Evolutionary conservation across 495 filamentous ascomycete species (phyloP), one percentile per base, ranked within the genome.

Genomic region (Podospora tetraspora): DNA sequence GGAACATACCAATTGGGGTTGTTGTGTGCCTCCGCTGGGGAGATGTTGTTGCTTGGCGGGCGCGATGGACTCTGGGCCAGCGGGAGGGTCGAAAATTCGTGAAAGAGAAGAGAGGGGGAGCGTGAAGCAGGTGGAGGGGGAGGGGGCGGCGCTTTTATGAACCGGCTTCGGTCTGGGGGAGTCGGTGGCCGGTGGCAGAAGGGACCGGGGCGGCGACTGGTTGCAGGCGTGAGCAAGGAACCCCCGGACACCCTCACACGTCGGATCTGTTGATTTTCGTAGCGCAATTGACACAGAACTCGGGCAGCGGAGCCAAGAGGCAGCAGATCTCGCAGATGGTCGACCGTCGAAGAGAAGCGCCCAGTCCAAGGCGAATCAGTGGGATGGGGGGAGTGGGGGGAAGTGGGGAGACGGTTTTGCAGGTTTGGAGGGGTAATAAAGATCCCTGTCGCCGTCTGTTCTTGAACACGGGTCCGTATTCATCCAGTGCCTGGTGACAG

Each of bases 1-100:
- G 23, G 13, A 43, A 74, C 76, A 74, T 78, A 78, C 76, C 74
- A 74, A 70, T 73, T 69, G 63, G 57, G 57, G 65, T 72, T 70
- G 56, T 11, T 27, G n/a, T 62, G 66, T 34, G 67, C 70, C 63
- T 71, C 60, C 62, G 60, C 59, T 25, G 59, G 68, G 56, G 66
- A 61, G 57, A 62, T 70, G 62, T 72, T 59, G 52, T 69, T 67
- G 63, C 65, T 71, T 12, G 64, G 52, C 23, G 30, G 22, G 52
- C 62, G 25, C 25, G 60, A 68, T 62, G 69, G 59, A 66, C 68
- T 69, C 68, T 68, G 66, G 68, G 66, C 59, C 67, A 61, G 68
- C 22, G 25, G 62, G 22, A 63, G 61, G 66, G n/a, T 72, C 63
- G 60, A 62, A 68, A 69, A 63, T 73, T 72, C 67, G 72, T 68